Evolutionary conservation across 345 rosid genomes (phyloP).

Genomic region (Salix koriyanagi): DNA sequence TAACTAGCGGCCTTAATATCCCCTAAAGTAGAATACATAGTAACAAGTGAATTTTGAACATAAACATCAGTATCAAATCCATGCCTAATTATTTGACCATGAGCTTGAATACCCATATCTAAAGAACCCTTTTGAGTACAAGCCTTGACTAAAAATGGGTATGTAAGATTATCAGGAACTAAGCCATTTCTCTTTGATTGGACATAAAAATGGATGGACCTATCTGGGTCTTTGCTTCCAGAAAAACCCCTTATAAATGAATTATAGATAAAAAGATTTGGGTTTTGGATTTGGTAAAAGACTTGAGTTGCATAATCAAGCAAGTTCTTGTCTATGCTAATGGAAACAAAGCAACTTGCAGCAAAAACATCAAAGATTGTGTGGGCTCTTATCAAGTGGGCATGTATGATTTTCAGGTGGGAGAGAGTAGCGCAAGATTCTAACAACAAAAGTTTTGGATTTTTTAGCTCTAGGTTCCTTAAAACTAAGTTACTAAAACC

Average conservation of each 20-base stretch:
- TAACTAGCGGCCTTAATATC: slow-evolving; percentile 42
- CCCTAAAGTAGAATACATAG: slow-evolving; percentile 57
- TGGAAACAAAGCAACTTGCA: slow-evolving; percentile 53
- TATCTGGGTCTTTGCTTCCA: slow-evolving; percentile 30
- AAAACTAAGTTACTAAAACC: slow-evolving; percentile 26
- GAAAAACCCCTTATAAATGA: slow-evolving; percentile 56
- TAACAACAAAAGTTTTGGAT: slow-evolving; percentile 52
- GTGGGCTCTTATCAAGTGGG: slow-evolving; percentile 54
- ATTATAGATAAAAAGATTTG: slow-evolving; percentile 56
- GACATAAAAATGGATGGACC: slow-evolving; percentile 41
- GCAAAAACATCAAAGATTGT: slow-evolving; percentile 51
- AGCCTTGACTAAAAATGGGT: slow-evolving; percentile 59
- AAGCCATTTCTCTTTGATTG: slow-evolving; percentile 33
- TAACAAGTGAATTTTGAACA: slow-evolving; percentile 60
- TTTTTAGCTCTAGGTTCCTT: slow-evolving; percentile 44
- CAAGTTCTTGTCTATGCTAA: slow-evolving; percentile 28
- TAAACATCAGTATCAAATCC: slow-evolving; percentile 54
- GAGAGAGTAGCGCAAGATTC: slow-evolving; percentile 48
- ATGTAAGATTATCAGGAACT: slow-evolving; percentile 62
- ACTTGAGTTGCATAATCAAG: slow-evolving; percentile 40
- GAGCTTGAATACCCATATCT: slow-evolving; percentile 50
- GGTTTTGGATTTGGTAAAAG: slow-evolving; percentile 49
- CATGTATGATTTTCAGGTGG: slow-evolving; percentile 62
- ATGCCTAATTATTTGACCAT: slow-evolving; percentile 44
- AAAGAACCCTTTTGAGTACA: slow-evolving; percentile 39